Evolutionary conservation across 2,329 filamentous ascomycete genomes (phyloP).

Genomic region (Juglanconis juglandina): DNA sequence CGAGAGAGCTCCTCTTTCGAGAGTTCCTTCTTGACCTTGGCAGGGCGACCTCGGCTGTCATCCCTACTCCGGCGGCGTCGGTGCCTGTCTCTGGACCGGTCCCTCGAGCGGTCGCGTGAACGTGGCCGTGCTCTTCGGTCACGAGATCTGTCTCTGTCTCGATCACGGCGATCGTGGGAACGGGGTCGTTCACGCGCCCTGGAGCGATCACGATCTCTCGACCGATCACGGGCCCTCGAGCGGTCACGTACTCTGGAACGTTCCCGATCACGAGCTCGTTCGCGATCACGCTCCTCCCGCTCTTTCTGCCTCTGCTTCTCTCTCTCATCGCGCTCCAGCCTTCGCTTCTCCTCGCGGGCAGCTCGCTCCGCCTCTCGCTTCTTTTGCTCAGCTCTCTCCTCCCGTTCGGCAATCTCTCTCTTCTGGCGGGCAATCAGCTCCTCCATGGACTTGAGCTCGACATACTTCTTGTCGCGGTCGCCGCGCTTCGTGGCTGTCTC

Average conservation of each 20-base stretch:
- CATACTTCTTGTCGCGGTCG: constrained; percentile 59
- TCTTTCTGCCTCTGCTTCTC: constrained; percentile 41
- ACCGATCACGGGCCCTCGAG: constrained; percentile 19
- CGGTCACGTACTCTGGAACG: constrained; percentile 37
- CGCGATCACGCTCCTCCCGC: constrained; percentile 38
- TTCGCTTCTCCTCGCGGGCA: constrained; percentile 30
- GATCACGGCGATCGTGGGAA: constrained; percentile 26
- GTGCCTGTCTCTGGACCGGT: constrained; percentile 30
- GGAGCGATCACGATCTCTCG: constrained; percentile 32
- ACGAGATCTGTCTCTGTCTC: constrained; percentile 27
- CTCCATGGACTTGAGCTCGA: constrained; percentile 57
- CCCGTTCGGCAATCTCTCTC: constrained; percentile 51
- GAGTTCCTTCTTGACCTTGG: constrained; percentile 50
- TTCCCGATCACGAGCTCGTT: constrained; percentile 49
- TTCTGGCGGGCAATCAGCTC: constrained; percentile 60
- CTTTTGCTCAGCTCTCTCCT: constrained; percentile 38
- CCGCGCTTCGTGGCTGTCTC: constrained; percentile 60
- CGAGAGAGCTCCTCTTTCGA: constrained; percentile 56
- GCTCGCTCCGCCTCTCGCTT: constrained; percentile 32
- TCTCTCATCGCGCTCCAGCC: constrained; percentile 34
- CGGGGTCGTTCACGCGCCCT: constrained; percentile 22
- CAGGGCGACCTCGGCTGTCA: constrained; percentile 34
- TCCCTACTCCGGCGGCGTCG: constrained; percentile 33
- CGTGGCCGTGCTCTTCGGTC: constrained; percentile 31
- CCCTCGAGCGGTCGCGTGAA: constrained; percentile 27